Percentiles rank a stretch among this genome's conserved stretches.
Evolutionary conservation across 768 basidiomycete genomes (phyloP).

Genomic region (Suillus bovinus): DNA sequence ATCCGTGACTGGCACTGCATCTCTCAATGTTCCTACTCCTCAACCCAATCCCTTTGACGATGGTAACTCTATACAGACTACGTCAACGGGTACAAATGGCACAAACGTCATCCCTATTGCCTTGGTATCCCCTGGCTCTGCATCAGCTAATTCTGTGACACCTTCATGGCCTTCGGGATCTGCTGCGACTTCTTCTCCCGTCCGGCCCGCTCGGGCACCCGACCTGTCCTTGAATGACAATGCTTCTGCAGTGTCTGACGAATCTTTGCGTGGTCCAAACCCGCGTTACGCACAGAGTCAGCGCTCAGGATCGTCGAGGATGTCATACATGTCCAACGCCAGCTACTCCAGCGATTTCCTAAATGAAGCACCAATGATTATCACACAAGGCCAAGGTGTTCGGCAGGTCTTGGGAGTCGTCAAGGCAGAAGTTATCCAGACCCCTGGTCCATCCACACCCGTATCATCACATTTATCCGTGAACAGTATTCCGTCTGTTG

Average conservation of each 20-base stretch:
- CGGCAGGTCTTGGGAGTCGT: constrained; percentile 75
- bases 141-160: constrained; percentile 27
- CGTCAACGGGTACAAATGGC: constrained; percentile 67
- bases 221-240: constrained; percentile 64
- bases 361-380: constrained; percentile 79
- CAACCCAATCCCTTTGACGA: constrained; percentile 75
- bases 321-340: constrained; percentile 73
- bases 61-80: constrained; percentile 76
- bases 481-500: constrained; percentile 39
- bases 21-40: constrained; percentile 21
- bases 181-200: constrained; percentile 39
- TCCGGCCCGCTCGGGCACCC: constrained; percentile 57
- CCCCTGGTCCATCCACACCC: constrained; percentile 43
- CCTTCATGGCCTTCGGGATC: constrained; percentile 32
- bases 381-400: constrained; percentile 64
- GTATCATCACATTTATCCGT: constrained; percentile 23
- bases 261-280: constrained; percentile 42
- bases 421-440: constrained; percentile 76
- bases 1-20: constrained; percentile 12
- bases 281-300: constrained; percentile 47
- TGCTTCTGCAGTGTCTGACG: constrained; percentile 60
- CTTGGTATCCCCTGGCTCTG: constrained; percentile 62
- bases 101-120: constrained; percentile 90
- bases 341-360: constrained; percentile 80
- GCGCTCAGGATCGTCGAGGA: constrained; percentile 55